Base-by-base conservation (phyloP, 257 asterid species). In the Solanum gracilifrons region DNA sequence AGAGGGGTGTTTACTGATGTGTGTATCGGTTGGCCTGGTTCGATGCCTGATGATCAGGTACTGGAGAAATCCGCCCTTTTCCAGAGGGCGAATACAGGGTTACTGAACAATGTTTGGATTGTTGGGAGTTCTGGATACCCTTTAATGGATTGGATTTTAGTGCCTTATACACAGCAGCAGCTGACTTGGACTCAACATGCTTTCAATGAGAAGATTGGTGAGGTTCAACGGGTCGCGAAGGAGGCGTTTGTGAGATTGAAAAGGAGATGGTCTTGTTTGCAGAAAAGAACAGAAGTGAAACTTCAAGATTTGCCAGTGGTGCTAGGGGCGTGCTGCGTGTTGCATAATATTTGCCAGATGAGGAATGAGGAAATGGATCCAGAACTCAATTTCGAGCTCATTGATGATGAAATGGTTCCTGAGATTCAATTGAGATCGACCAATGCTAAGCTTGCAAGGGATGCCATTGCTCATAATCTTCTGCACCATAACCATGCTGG, bases 141-240 rank as follows among this genome's bases (percentile, higher is more conserved):
- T 9, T 77, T 97, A 18, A 93, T 87, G 96, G 99, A 97, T 85
- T 95, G 99, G 99, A 93, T 95, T 4, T 84, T 97, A n/a, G 99
- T 95, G 29, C 99, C 99, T 9, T 97, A 95, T 46, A 85, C 94
- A 1, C 97, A 97, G 85, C 98, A 91, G 87, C 92, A 95, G 27
- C 66, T 94, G 88, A 96, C 98, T 0, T 97, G 99, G 99, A 93
- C 99, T 7, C 98, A 94, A 21, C 98, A 95, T 36, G 99, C 98
- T 5, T 95, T 95, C 71, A 95, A 97, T 43, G 98, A 95, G 94
- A 95, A 94, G 69, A 89, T 93, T 18, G 96, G 93, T 41, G 98
- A 94, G 23, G 32, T 94, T 12, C 92, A 92, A n/a, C 85, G 89
- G 20, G 89, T 95, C 3, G 92, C 97, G 0, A 94, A 87, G 77